Evolutionary conservation across 1,284 basidiomycete species (phyloP).

Genomic region (Sanguinoderma infundibulare): DNA sequence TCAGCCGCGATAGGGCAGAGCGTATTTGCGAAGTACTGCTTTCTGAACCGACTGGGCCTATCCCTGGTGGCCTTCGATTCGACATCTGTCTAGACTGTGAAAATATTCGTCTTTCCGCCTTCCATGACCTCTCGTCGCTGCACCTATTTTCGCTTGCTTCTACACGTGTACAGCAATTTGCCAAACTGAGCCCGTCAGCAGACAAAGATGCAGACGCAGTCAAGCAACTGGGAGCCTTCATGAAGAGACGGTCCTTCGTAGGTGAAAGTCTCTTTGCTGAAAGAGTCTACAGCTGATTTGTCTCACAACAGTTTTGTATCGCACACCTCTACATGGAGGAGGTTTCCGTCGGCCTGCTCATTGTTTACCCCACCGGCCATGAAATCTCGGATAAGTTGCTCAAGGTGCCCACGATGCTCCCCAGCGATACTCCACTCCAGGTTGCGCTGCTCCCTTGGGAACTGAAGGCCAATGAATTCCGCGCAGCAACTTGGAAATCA

Average conservation of each 20-base stretch:
- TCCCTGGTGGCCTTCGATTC: conserved; percentile 50
- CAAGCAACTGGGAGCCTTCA: conserved; percentile 46
- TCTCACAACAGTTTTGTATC: conserved; percentile 49
- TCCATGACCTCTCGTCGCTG: conserved; percentile 53
- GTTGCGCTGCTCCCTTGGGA: conserved; percentile 52
- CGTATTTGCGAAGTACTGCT: conserved; percentile 53
- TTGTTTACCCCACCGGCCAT: conserved; percentile 42
- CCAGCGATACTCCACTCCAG: conserved; percentile 22
- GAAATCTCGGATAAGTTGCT: conserved; percentile 32
- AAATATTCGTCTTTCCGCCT: conserved; percentile 47
- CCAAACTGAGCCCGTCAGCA: conserved; percentile 44
- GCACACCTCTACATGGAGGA: conserved; percentile 51
- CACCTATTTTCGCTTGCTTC: conserved; percentile 51
- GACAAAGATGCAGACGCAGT: conserved; percentile 46
- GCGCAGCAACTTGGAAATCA: conserved; percentile 22
- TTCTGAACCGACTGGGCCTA: conserved; percentile 46
- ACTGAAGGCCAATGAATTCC: conserved; percentile 35
- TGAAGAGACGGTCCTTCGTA: conserved; percentile 39
- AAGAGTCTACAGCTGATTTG: not conserved
- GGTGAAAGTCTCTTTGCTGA: conserved; percentile 16
- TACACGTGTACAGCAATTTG: conserved; percentile 54
- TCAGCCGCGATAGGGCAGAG: conserved; percentile 38
- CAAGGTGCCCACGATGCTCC: conserved; percentile 22
- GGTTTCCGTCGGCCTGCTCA: conserved; percentile 43
- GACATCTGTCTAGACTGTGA: conserved; percentile 46